phyloP scores from a whole-genome alignment of 2,329 filamentous ascomycete genomes.

The Aaosphaeria pasadenensis region DNA sequence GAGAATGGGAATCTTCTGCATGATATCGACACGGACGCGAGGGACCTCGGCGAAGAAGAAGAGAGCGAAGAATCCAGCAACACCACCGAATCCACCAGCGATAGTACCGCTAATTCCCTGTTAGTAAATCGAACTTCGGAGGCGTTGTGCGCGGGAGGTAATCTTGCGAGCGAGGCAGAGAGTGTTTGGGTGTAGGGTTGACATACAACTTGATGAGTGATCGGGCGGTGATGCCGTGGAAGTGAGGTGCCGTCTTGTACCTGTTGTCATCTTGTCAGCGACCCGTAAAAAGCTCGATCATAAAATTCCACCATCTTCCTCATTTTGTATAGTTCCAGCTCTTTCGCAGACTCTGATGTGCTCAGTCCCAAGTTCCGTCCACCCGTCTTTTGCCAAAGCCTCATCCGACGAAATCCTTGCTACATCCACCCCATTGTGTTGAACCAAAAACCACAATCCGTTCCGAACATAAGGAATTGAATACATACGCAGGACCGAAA shows the following conservation, averaged over 20 bases:
- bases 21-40: conserved; percentile 60
- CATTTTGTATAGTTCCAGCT: background rate
- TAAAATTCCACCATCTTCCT: background rate
- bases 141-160: background rate
- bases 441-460: too few relatives aligned
- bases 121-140: background rate
- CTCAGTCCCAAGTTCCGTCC: too few relatives aligned
- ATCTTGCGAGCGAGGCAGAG: background rate
- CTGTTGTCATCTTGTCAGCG: conserved; percentile 29
- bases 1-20: conserved; percentile 59
- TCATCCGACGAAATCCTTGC: too few relatives aligned
- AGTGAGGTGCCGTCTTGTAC: conserved; percentile 48
- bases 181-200: background rate
- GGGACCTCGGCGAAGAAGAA: conserved; percentile 66
- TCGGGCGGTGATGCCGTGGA: conserved; percentile 49
- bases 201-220: conserved; percentile 47
- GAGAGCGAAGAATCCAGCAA: conserved; percentile 57
- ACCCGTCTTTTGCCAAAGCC: too few relatives aligned
- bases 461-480: conserved; percentile 1
- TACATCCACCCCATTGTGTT: too few relatives aligned
- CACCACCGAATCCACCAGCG: conserved; percentile 55
- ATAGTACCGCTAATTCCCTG: conserved; percentile 35
- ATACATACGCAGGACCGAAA: conserved; percentile 57
- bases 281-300: background rate
- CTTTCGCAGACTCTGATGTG: too few relatives aligned